Evolutionary conservation across 257 asterid genomes (phyloP), one percentile per base, ranked within the genome.

Genomic region (Solanum piurae): DNA sequence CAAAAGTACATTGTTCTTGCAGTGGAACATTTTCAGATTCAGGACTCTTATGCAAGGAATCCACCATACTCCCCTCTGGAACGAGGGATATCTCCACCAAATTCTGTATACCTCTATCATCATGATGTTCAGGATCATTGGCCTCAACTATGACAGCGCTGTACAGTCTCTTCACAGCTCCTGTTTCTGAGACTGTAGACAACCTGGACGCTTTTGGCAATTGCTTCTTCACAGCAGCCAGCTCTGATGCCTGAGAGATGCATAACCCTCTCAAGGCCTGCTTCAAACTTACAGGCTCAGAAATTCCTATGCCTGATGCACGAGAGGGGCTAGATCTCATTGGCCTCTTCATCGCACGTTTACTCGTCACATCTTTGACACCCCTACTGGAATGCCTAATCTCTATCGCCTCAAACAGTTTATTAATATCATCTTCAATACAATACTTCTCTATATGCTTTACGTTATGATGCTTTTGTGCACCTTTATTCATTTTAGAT

Each of bases 181-280:
- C 94, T 13, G 87, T 85, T 89, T 91, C 92, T 5, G 92, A 88
- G 66, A 88, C 74, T 84, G 90, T 89, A n/a, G 95, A 90, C 44
- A 93, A 90, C 62, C 91, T 87, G 8, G 94, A 89, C 7, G 92
- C 92, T 88, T 93, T 94, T 12, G 92, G 86, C 87, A 89, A 68
- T 46, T 94, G 92, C 84, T 93, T 95, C 93, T 94, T 96, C 72
- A 93, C 86, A 71, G 98, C 95, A 72, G 99, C 99, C 97, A 95
- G 92, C 90, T 94, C 98, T 1, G 99, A 95, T 60, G 99, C 99
- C 88, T 96, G 99, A 85, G 99, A 94, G 88, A 96, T 95, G 93
- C 98, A 95, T 89, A 95, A 89, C 76, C 99, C 98, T 93, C 99
- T 91, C 83, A 96, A 85, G 20, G 99, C 98, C 93, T 96, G 98